Evolutionary conservation across 805 yeast species (phyloP).

Genomic region (Hanseniaspora occidentalis): DNA sequence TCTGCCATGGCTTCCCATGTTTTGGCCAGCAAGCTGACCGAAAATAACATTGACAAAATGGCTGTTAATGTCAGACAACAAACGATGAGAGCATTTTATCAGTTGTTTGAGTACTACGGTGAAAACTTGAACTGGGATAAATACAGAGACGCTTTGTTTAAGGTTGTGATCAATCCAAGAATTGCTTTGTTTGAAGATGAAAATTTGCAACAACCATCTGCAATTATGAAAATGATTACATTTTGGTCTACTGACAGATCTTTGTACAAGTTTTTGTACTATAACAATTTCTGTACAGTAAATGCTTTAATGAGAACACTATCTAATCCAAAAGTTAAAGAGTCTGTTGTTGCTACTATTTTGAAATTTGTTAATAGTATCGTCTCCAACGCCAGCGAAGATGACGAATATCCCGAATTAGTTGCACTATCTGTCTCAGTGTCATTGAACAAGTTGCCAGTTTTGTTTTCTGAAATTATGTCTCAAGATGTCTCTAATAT

Average conservation of each 20-base stretch:
- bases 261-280: slow-evolving; percentile 38
- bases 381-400: slow-evolving; percentile 28
- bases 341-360: slow-evolving; percentile 43
- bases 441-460: slow-evolving; percentile 39
- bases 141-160: slow-evolving; percentile 38
- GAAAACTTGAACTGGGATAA: slow-evolving; percentile 43
- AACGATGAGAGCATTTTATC: slow-evolving; percentile 53
- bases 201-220: slow-evolving; percentile 74
- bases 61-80: slow-evolving; percentile 51
- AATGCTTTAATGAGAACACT: slow-evolving; percentile 44
- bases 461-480: slow-evolving; percentile 28
- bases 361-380: slow-evolving; percentile 41
- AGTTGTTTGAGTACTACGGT: slow-evolving; percentile 42
- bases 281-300: slow-evolving; percentile 44
- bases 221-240: slow-evolving; percentile 53
- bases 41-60: slow-evolving; percentile 27
- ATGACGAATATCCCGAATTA: slow-evolving; percentile 35
- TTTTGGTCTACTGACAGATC: slow-evolving; percentile 39
- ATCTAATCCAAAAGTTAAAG: slow-evolving; percentile 47
- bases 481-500: slow-evolving; percentile 36
- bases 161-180: slow-evolving; percentile 48
- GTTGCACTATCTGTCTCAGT: slow-evolving; percentile 47
- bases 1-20: slow-evolving; percentile 40
- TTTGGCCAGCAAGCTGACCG: slow-evolving; percentile 15
- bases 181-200: slow-evolving; percentile 56